A percentile compares a stretch with the other conserved stretches of the same genome.
phyloP scores from a whole-genome alignment of 306 rosid genomes.

The Myrica gale region DNA sequence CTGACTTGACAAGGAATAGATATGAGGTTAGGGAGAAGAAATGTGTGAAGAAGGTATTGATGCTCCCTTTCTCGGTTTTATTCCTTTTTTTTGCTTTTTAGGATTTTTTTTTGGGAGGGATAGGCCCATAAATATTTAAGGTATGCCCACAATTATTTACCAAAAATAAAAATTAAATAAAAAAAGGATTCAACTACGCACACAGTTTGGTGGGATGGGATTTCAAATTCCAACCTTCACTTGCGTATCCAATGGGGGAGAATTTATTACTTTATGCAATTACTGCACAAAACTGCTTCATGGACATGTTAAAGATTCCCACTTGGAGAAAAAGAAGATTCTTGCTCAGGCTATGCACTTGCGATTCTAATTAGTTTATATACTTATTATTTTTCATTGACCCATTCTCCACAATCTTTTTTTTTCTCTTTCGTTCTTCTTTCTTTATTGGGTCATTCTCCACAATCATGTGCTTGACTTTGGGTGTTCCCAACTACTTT shows the following conservation, averaged over 20 bases:
- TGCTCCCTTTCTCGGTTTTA: not conserved
- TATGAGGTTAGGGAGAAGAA: constrained; percentile 82
- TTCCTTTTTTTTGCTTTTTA: not conserved
- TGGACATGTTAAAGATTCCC: not conserved
- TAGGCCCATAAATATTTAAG: too few relatives aligned
- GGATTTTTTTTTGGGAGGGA: not conserved
- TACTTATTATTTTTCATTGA: not conserved
- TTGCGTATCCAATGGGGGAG: not conserved
- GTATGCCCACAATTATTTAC: not conserved
- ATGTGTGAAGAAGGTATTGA: constrained; percentile 63
- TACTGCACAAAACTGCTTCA: not conserved
- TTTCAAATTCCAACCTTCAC: not conserved
- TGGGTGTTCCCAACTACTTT: constrained; percentile 3
- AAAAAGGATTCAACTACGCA: too few relatives aligned
- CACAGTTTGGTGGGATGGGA: too few relatives aligned
- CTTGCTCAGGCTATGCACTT: too few relatives aligned
- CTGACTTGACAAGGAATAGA: constrained; percentile 69
- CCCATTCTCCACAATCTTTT: not conserved
- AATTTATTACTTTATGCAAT: not conserved
- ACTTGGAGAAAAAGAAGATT: too few relatives aligned
- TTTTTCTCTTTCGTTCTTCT: not conserved
- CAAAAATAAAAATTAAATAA: not conserved
- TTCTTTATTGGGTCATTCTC: not conserved
- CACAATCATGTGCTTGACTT: not conserved
- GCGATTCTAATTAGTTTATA: not conserved